Evolutionary conservation across 768 basidiomycete genomes (phyloP).

Genomic region (Lyophyllum decastes): DNA sequence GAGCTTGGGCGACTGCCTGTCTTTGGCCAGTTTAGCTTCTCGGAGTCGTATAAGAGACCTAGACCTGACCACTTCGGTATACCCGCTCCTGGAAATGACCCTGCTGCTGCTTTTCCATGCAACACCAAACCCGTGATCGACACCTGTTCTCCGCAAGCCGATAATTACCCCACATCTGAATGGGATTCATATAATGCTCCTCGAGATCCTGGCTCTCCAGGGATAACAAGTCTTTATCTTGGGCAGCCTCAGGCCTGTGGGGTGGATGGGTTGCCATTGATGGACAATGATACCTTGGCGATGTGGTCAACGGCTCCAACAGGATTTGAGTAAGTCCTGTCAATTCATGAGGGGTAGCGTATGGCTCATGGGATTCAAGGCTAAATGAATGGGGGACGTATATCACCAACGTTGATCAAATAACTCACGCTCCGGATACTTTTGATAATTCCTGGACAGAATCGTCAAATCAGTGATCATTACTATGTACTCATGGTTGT

Average conservation of each 20-base stretch:
- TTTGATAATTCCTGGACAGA: neutral
- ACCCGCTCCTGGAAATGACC: neutral
- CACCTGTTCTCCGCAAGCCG: neutral
- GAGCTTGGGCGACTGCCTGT: constrained; percentile 59
- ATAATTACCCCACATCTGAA: neutral
- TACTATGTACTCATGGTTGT: too few species aligned
- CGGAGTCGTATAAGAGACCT: constrained; percentile 23
- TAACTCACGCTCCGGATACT: constrained; percentile 22
- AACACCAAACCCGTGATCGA: neutral
- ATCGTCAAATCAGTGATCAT: neutral
- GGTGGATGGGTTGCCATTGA: constrained; percentile 25
- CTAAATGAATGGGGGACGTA: constrained; percentile 45
- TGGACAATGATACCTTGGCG: constrained; percentile 52
- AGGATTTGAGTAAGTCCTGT: constrained; percentile 54
- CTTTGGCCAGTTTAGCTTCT: constrained; percentile 41
- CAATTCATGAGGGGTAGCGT: neutral
- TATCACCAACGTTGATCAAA: constrained; percentile 37
- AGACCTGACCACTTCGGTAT: constrained; percentile 1
- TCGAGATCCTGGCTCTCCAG: neutral
- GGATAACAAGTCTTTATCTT: neutral
- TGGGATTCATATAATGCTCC: constrained; percentile 3
- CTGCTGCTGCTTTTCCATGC: neutral
- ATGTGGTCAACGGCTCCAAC: constrained; percentile 68
- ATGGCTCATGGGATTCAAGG: constrained; percentile 22
- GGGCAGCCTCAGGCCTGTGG: neutral